Base-by-base conservation (phyloP, 148 eudicot genomes). In the Gaultheria prostrata region DNA sequence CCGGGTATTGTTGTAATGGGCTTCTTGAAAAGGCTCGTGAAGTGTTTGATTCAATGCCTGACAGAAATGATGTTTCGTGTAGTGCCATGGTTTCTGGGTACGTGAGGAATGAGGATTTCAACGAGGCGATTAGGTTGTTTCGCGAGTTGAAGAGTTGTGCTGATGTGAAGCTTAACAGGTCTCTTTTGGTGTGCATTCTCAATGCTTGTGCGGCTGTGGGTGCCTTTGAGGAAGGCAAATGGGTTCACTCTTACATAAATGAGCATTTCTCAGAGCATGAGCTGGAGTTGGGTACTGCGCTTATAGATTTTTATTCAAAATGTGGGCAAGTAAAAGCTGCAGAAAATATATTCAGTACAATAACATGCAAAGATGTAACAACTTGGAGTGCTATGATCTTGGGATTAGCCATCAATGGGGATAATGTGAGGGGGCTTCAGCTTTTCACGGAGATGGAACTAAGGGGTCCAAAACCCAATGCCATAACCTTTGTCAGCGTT, bases 61-160 rank as follows among this genome's bases (percentile, higher is more conserved):
- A 45, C 35, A 85, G 80, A 76, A 85, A 57, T 63, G 83, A 85
- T 56, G 87, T 87, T 81, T 85, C 83, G 18, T 87, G 28, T 69
- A 87, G 89, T 82, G 89, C 89, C 32, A 87, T 87, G 89, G 73
- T 85, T 32, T 82, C 85, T 71, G 89, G 89, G 83, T 85, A 82
- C 79, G 83, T 85, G 10, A 51, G 50, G 71, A 87, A 87, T 75
- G 81, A 79, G 45, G 24, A 17, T 51, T 87, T 78, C 78, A 85
- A 82, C 17, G 87, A 87, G 75, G 89, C 83, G 0, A 85, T 87
- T 21, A 83, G 82, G 56, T 80, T 87, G 82, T 87, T 85, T 75
- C 48, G 71, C 14, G 33, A 53, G 81, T 79, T 79, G 81, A 85
- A 80, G 84, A 39, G 26, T 49, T 74, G 73, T 82, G 87, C 53